Percentiles rank a stretch among this genome's conserved stretches.
Conservation (phyloP, 352 stramenopile genomes). For the Chrysophaeum taylorii region DNA sequence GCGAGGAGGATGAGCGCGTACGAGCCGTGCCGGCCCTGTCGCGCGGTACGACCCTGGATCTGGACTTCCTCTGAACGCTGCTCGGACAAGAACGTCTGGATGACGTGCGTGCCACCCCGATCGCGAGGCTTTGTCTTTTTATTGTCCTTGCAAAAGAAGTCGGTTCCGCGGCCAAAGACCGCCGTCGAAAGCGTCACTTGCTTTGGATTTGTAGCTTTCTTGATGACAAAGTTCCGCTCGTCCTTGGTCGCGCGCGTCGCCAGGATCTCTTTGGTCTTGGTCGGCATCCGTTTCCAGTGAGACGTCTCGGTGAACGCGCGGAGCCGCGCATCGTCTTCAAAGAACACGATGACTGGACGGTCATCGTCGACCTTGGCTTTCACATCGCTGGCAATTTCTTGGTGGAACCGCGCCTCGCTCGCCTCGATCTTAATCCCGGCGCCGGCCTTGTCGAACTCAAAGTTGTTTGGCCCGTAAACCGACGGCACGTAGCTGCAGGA, state of each 20-base stretch:
- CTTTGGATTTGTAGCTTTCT: constrained; percentile 37
- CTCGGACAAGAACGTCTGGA: constrained; percentile 38
- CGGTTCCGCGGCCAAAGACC: constrained; percentile 45
- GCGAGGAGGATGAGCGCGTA: constrained; percentile 46
- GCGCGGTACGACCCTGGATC: constrained; percentile 45
- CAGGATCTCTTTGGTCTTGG: constrained; percentile 32
- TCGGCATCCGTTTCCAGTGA: constrained; percentile 37
- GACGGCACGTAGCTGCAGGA: constrained; percentile 38
- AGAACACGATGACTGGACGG: constrained; percentile 46
- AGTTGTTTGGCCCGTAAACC: constrained; percentile 44
- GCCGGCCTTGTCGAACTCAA: constrained; percentile 40
- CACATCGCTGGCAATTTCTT: constrained; percentile 38
- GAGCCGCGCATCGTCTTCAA: constrained; percentile 28
- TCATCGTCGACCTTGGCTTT: constrained; percentile 28
- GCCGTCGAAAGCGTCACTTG: constrained; percentile 40
- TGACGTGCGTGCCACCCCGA: constrained; percentile 38
- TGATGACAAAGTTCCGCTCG: constrained; percentile 44
- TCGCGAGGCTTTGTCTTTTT: constrained; percentile 37
- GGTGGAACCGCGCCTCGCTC: constrained; percentile 33
- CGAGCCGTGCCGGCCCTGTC: constrained; percentile 41
- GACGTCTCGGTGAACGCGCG: constrained; percentile 35
- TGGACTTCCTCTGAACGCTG: constrained; percentile 44
- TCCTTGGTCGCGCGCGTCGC: constrained; percentile 32
- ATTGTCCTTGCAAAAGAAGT: constrained; percentile 50
- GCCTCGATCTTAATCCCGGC: constrained; percentile 37